Base-by-base conservation (phyloP, 148 eudicot species). In the Fagopyrum tataricum region DNA sequence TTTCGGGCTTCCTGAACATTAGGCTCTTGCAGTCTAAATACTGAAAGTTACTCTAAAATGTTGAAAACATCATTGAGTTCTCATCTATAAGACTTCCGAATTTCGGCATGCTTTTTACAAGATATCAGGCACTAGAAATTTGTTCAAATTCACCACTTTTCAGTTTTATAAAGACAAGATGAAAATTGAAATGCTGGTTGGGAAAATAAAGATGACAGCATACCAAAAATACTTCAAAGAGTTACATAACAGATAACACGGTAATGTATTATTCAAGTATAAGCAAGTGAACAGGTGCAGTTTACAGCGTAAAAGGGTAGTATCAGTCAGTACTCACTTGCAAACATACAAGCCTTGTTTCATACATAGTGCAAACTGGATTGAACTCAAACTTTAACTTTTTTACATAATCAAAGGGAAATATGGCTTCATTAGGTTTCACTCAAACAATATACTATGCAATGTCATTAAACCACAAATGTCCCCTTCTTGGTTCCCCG, bases 271-370 rank as follows among this genome's bases (percentile, higher is more conserved):
- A 64, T 39, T 14, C 31, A 64, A 64, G 44, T 26, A 64, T 14
- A 64, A 64, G 6, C 69, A 62, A 62, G 18, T 37, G 20, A 11
- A 64, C 44, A 64, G 2, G 2, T 64, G 44, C 44, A 31, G 18
- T 64, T 64, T 15, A 39, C 43, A 64, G 6, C 7, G 4, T 26
- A 61, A 7, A 61, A 61, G 17, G 39, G 20, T 13, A 39, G 69
- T 43, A 64, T 64, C 20, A 64, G 44, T 64, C 69, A 31, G 20
- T 64, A 62, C 31, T 62, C 43, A 62, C 42, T 62, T 14, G 4
- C 8, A 15, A 64, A 64, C 18, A 11, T 1, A 31, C 69, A 64
- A 64, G 69, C 68, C 42, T 62, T 62, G 26, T 64, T 55, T 64
- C 17, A 61, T 10, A 61, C 41, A 31, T 61, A 61, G 1, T 61